Percentiles rank a stretch among this genome's conserved stretches.
Conservation (phyloP, 345 rosid genomes). For the Pseudoturritis turrita region DNA sequence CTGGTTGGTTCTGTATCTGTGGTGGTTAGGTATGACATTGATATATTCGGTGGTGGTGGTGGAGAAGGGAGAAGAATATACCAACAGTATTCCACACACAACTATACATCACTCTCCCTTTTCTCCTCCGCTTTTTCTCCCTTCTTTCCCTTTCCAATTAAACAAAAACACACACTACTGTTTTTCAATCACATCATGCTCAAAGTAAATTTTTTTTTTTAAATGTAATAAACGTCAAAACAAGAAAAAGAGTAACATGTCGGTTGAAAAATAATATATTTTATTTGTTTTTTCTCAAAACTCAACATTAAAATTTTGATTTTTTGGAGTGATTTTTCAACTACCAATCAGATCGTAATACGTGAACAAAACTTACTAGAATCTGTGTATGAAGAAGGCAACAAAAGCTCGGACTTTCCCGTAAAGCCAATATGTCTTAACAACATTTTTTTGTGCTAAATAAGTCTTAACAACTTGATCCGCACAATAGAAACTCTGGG, state of each 20-base stretch:
- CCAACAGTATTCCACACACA: constrained; percentile 45
- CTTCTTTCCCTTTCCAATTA: constrained; percentile 16
- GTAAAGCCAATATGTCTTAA: too few relatives aligned
- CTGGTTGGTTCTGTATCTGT: not conserved
- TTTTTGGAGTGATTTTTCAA: too few relatives aligned
- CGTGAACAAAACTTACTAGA: too few relatives aligned
- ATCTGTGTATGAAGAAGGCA: too few relatives aligned
- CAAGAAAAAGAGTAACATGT: not conserved
- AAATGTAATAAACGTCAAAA: too few relatives aligned
- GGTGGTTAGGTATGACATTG: constrained; percentile 21
- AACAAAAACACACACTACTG: too few relatives aligned
- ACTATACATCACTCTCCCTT: constrained; percentile 21
- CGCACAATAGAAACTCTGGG: too few relatives aligned
- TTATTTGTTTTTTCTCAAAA: not conserved
- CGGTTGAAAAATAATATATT: not conserved
- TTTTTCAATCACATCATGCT: not conserved
- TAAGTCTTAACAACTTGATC: too few relatives aligned
- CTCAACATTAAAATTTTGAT: too few relatives aligned
- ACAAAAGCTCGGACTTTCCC: too few relatives aligned
- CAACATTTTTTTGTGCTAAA: too few relatives aligned
- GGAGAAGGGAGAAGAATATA: constrained; percentile 40
- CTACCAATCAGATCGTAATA: too few relatives aligned
- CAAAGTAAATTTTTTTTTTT: not conserved
- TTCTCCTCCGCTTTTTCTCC: not conserved
- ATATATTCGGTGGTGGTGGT: constrained; percentile 11